A percentile compares a stretch with the other conserved stretches of the same genome.
phyloP scores from a whole-genome alignment of 83 land plant species.

The Larix sibirica region DNA sequence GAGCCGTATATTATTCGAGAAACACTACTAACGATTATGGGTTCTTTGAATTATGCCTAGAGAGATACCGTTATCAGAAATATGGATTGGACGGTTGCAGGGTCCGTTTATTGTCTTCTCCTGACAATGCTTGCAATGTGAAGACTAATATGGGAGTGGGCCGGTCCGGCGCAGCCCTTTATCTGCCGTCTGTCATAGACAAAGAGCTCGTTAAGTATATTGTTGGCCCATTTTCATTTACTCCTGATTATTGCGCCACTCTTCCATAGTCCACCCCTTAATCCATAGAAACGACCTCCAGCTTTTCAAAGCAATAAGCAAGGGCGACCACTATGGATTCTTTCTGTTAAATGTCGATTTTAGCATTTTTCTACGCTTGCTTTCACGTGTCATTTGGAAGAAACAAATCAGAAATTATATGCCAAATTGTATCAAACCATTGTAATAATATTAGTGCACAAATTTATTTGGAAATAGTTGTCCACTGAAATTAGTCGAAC shows the following conservation, averaged over 20 bases:
- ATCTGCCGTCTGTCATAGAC: conserved; percentile 25
- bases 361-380: too few relatives aligned
- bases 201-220: conserved; percentile 28
- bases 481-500: too few relatives aligned
- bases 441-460: too few relatives aligned
- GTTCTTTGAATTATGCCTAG: conserved; percentile 22
- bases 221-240: conserved; percentile 52
- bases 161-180: conserved; percentile 35
- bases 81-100: conserved; percentile 28
- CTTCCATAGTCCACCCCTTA: too few relatives aligned
- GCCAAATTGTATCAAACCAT: too few relatives aligned
- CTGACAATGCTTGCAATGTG: conserved; percentile 36
- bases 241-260: conserved; percentile 11
- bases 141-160: conserved; percentile 52
- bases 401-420: too few relatives aligned
- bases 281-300: too few relatives aligned
- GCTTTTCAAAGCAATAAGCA: too few relatives aligned
- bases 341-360: too few relatives aligned
- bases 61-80: conserved; percentile 21
- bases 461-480: too few relatives aligned
- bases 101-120: conserved; percentile 46
- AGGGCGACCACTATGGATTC: too few relatives aligned
- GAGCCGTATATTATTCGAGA: conserved; percentile 36
- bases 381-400: too few relatives aligned
- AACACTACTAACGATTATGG: conserved; percentile 43